phyloP scores from a whole-genome alignment of 305 asterid species.

The Fraxinus ornus region DNA sequence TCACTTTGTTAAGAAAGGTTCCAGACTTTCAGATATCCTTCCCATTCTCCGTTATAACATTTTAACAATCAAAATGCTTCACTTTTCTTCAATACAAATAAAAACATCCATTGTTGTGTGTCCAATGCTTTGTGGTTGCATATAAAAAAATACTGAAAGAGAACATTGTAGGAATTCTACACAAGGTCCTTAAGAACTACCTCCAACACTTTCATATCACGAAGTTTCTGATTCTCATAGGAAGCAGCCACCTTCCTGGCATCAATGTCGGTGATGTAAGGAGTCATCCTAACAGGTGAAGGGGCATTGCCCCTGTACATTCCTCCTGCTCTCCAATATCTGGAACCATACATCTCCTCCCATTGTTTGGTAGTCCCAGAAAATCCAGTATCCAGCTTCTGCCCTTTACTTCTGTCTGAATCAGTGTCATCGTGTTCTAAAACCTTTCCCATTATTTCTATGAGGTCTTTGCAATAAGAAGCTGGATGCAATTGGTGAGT shows the following conservation, averaged over 20 bases:
- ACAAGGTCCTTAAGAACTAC: constrained; percentile 39
- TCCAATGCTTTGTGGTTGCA: not conserved
- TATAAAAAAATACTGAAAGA: constrained; percentile 7
- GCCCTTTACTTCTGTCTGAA: constrained; percentile 89
- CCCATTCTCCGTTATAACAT: not conserved
- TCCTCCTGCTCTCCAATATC: constrained; percentile 98
- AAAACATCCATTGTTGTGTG: not conserved
- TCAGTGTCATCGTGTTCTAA: constrained; percentile 94
- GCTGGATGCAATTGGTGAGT: constrained; percentile 89
- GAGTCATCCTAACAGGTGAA: constrained; percentile 59
- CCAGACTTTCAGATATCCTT: not conserved
- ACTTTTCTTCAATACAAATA: constrained; percentile 6
- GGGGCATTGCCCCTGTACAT: constrained; percentile 85
- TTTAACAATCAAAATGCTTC: not conserved
- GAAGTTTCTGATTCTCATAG: constrained; percentile 44
- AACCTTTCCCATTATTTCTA: constrained; percentile 64
- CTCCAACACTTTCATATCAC: constrained; percentile 53
- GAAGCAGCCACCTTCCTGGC: constrained; percentile 36
- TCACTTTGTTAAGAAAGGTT: not conserved
- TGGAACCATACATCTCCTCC: constrained; percentile 75
- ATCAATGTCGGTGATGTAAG: constrained; percentile 35
- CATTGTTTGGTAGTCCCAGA: constrained; percentile 70
- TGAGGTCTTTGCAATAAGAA: constrained; percentile 76
- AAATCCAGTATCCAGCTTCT: constrained; percentile 85
- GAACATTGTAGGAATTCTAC: not conserved